Conservation (phyloP, 2,329 filamentous ascomycete genomes). For the Paecilomyces variotii region DNA sequence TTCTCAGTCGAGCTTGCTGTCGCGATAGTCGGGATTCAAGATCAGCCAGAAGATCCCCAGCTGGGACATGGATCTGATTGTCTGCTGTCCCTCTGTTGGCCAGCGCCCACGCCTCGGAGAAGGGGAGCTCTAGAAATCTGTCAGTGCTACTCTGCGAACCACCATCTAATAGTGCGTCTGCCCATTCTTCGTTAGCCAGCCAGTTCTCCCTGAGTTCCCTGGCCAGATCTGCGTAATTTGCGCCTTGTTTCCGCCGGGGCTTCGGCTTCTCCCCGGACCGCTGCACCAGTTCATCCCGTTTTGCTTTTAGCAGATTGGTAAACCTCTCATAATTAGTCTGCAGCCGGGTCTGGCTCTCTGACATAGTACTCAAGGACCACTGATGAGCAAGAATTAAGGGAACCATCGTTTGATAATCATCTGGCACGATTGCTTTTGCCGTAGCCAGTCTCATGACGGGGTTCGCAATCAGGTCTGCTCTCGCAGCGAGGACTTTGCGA, state of each 20-base stretch:
- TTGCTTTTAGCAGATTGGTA: conserved; percentile 54
- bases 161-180: conserved; percentile 61
- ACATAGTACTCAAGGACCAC: conserved; percentile 51
- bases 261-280: conserved; percentile 19
- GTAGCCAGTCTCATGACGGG: conserved; percentile 50
- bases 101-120: conserved; percentile 63
- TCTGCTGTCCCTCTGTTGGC: conserved; percentile 52
- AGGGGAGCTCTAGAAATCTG: conserved; percentile 57
- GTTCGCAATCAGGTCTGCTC: conserved; percentile 37
- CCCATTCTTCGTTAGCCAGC: conserved; percentile 69
- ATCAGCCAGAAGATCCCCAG: conserved; percentile 50
- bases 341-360: conserved; percentile 54
- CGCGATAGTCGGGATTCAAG: conserved; percentile 59
- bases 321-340: conserved; percentile 56
- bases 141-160: conserved; percentile 52
- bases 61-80: conserved; percentile 21
- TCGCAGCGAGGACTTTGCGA: conserved; percentile 53
- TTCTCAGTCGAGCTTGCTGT: conserved; percentile 60
- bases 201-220: conserved; percentile 61
- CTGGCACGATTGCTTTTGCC: conserved; percentile 32
- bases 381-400: conserved; percentile 67
- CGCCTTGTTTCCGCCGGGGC: conserved; percentile 11
- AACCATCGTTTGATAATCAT: conserved; percentile 41
- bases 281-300: conserved; percentile 47
- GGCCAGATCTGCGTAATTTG: conserved; percentile 24